Evolutionary conservation across 257 asterid species (phyloP).

Genomic region (Scutellaria barbata): DNA sequence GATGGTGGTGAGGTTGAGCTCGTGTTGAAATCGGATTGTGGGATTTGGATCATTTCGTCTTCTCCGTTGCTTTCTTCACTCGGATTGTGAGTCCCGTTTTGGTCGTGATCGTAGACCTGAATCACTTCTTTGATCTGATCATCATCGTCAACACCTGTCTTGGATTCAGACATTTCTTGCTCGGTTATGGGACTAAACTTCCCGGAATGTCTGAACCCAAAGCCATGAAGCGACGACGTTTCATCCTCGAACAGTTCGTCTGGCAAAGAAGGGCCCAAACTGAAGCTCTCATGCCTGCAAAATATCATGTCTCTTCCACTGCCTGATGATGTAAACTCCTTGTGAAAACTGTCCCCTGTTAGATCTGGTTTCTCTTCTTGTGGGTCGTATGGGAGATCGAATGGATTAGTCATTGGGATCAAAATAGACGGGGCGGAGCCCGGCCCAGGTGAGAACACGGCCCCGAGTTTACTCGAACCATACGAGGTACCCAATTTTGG

Average conservation of each 20-base stretch:
- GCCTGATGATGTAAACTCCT: slow-evolving; percentile 54
- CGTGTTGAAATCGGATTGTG: slow-evolving; percentile 27
- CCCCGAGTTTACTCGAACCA: slow-evolving; percentile 2
- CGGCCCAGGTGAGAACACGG: slow-evolving; percentile 58
- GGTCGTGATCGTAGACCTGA: slow-evolving; percentile 37
- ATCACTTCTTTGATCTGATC: slow-evolving; percentile 54
- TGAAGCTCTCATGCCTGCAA: slow-evolving; percentile 73
- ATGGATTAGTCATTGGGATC: slow-evolving; percentile 73
- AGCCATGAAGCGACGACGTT: slow-evolving; percentile 27
- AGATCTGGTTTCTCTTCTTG: slow-evolving; percentile 86
- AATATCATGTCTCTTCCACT: slow-evolving; percentile 49
- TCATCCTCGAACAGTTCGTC: slow-evolving; percentile 37
- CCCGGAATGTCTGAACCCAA: slow-evolving; percentile 30
- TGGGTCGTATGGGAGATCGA: slow-evolving; percentile 92
- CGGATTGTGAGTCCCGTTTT: neutral
- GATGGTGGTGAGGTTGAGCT: slow-evolving; percentile 45
- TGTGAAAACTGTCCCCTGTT: slow-evolving; percentile 77
- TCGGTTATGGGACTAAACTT: slow-evolving; percentile 41
- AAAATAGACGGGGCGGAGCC: slow-evolving; percentile 87
- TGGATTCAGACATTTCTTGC: slow-evolving; percentile 40
- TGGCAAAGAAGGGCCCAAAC: slow-evolving; percentile 44
- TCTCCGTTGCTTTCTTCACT: slow-evolving; percentile 31
- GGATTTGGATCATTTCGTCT: slow-evolving; percentile 36
- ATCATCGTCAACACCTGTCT: slow-evolving; percentile 37
- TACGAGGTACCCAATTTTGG: slow-evolving; percentile 42